Base-by-base conservation (phyloP, 257 asterid species). In the Solanum microdontum region DNA sequence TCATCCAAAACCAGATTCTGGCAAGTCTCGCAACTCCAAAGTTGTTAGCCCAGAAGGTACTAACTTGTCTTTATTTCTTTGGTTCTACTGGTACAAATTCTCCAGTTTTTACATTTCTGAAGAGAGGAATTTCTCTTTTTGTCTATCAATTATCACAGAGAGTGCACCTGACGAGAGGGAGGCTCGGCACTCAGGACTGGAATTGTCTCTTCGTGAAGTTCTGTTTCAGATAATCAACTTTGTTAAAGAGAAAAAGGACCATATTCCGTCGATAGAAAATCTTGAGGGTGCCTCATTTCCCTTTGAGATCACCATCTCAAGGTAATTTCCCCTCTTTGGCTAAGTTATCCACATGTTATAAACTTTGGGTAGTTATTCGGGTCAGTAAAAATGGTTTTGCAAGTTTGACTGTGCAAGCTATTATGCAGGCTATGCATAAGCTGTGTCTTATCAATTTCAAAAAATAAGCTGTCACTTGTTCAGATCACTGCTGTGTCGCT, bases 231-330 rank as follows among this genome's bases (percentile, higher is more conserved):
- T 97, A 82, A 96, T 97, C 87, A 94, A 92, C 90, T 95, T 94
- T 91, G 99, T 92, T 88, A 96, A 95, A 89, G 99, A 97, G 66
- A 97, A 97, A 92, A 97, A 92, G 94, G 99, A 95, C 88, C 99
- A 97, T 79, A 93, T 97, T 84, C 99, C 99, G 84, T 89, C 96
- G 30, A 91, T 97, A 89, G 95, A 95, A 28, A 97, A 95, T 91
- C 92, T 90, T 74, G 99, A 96, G 89, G 99, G 97, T 34, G 91
- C 93, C 89, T 93, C 98, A 40, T 97, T 93, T 91, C 99, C 98
- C 60, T 95, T 93, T 88, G 99, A 96, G 91, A 96, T 97, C 85
- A 95, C 95, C 9, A 92, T 95, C 88, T 96, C 99, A 82, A 95
- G 99, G 99, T 95, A 93, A 87, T 69, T 84, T 69, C 75, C 17